Percentiles rank a stretch among this genome's conserved stretches.
Conservation (phyloP, 2,329 filamentous ascomycete species). For the Thielaviopsis euricoi region DNA sequence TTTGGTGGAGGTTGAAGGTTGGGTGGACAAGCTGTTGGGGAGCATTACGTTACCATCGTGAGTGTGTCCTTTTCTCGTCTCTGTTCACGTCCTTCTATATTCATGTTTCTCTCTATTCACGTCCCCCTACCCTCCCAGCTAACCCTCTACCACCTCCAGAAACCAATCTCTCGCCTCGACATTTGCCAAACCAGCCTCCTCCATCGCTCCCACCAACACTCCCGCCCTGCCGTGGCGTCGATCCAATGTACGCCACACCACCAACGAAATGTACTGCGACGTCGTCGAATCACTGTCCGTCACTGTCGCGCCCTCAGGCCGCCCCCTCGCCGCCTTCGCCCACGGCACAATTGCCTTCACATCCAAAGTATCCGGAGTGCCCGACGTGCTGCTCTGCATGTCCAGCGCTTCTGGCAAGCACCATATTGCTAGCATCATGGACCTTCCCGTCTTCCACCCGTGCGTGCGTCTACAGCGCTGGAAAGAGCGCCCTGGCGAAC, state of each 20-base stretch:
- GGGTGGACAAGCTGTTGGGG: constrained; percentile 75
- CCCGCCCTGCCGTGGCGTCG: constrained; percentile 69
- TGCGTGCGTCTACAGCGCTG: constrained; percentile 83
- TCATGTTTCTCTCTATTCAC: not conserved
- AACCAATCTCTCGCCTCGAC: constrained; percentile 24
- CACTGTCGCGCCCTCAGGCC: constrained; percentile 77
- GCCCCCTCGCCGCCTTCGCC: constrained; percentile 70
- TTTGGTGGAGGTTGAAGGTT: constrained; percentile 77
- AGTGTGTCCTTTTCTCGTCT: constrained; percentile 11
- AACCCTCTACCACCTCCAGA: constrained; percentile 18
- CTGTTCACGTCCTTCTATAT: not conserved
- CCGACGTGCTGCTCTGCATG: constrained; percentile 70
- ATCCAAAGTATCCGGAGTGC: constrained; percentile 83
- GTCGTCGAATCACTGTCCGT: constrained; percentile 80
- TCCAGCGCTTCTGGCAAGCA: constrained; percentile 69
- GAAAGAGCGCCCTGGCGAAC: constrained; percentile 72
- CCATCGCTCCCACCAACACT: constrained; percentile 29
- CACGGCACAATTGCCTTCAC: constrained; percentile 92
- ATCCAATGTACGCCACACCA: constrained; percentile 85
- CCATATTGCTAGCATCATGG: constrained; percentile 56
- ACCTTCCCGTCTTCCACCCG: constrained; percentile 87
- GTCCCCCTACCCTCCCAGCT: not conserved
- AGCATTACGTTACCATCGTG: constrained; percentile 72
- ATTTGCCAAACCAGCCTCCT: constrained; percentile 23
- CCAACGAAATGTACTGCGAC: constrained; percentile 93